Evolutionary conservation across 768 basidiomycete species (phyloP).

Genomic region (Leccinum aurantiacum): DNA sequence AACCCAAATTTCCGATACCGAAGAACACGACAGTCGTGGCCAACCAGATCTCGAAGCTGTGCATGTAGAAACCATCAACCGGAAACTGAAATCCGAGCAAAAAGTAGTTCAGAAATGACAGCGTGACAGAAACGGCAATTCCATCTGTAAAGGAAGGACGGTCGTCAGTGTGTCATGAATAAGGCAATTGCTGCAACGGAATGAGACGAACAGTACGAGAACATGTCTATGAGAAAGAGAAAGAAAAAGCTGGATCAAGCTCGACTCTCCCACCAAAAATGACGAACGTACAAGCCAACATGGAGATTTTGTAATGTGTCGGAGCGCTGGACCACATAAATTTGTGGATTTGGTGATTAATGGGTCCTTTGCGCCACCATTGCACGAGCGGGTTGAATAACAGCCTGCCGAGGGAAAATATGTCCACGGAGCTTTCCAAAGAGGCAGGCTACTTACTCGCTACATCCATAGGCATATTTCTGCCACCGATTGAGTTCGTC

Average conservation of each 20-base stretch:
- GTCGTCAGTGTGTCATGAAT: background rate
- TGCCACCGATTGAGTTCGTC: constrained; percentile 94
- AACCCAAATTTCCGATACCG: constrained; percentile 70
- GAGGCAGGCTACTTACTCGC: constrained; percentile 44
- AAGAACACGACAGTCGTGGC: constrained; percentile 77
- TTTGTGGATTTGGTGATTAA: constrained; percentile 74
- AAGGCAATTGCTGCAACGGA: background rate
- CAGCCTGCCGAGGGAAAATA: constrained; percentile 46
- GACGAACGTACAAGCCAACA: constrained; percentile 48
- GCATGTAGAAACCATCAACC: constrained; percentile 75
- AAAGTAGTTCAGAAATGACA: constrained; percentile 70
- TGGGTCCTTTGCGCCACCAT: constrained; percentile 80
- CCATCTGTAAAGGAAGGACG: constrained; percentile 33
- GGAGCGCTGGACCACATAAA: constrained; percentile 79
- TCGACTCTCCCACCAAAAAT: background rate
- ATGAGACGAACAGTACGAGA: constrained; percentile 47
- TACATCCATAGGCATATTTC: constrained; percentile 75
- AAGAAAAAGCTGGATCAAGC: constrained; percentile 1
- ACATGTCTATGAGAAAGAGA: constrained; percentile 39
- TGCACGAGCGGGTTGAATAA: constrained; percentile 80
- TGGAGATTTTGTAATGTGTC: constrained; percentile 77
- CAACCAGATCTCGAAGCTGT: constrained; percentile 79
- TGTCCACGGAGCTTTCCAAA: background rate
- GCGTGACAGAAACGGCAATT: constrained; percentile 66
- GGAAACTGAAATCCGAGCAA: constrained; percentile 71